Evolutionary conservation across 768 basidiomycete genomes (phyloP).

Genomic region (Mycena indigotica): DNA sequence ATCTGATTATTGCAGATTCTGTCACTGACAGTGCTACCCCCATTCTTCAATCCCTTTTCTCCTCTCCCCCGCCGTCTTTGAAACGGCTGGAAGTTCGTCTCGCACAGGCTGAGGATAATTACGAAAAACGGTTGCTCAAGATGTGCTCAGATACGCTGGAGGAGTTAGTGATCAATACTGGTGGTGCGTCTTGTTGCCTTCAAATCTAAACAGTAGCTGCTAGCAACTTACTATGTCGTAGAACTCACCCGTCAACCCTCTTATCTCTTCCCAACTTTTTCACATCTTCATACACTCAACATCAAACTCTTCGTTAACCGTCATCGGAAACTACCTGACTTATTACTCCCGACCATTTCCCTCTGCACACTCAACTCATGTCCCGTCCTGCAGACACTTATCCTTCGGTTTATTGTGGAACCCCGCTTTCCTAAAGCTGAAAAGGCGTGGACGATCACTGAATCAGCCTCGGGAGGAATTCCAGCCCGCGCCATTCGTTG

Average conservation of each 20-base stretch:
- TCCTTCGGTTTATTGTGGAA: background rate
- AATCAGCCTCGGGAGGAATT: background rate
- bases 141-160: background rate
- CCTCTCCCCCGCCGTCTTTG: background rate
- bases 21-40: background rate
- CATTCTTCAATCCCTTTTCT: background rate
- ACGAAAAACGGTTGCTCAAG: background rate
- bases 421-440: background rate
- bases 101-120: background rate
- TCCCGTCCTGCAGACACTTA: background rate
- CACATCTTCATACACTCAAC: background rate
- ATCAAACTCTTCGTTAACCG: background rate
- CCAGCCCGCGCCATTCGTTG: background rate
- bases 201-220: too few relatives aligned
- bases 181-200: background rate
- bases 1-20: background rate
- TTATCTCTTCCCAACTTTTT: background rate
- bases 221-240: background rate
- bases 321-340: background rate
- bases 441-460: background rate
- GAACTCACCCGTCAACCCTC: background rate
- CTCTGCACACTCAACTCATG: background rate
- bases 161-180: background rate
- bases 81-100: background rate
- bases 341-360: background rate